Percentiles rank a stretch among this genome's conserved stretches.
phyloP scores from a whole-genome alignment of 75 land plant genomes.

The Selaginella moellendorffii region DNA sequence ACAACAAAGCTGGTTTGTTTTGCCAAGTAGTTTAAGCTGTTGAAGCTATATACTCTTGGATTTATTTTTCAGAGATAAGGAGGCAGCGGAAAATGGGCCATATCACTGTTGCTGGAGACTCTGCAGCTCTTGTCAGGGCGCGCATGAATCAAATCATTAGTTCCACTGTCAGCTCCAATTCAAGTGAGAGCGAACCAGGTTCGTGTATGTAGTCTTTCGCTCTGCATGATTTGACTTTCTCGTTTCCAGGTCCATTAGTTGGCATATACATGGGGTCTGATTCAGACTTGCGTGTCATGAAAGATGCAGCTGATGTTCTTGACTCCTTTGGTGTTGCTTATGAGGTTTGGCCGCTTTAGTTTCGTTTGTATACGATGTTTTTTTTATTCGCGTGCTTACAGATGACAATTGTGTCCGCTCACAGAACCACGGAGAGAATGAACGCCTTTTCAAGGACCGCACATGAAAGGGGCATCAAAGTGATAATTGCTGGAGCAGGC shows the following conservation, averaged over 20 bases:
- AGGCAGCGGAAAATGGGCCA: conserved; percentile 96
- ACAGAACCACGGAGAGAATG: conserved; percentile 88
- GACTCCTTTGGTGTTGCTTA: conserved; percentile 38
- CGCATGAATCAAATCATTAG: conserved; percentile 35
- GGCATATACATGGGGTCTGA: conserved; percentile 97
- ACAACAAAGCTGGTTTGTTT: conserved; percentile 66
- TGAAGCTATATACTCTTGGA: too few relatives aligned
- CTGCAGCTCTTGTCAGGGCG: conserved; percentile 34
- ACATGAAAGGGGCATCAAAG: conserved; percentile 48
- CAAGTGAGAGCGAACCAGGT: too few relatives aligned
- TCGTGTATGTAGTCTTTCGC: not conserved
- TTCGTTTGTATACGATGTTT: too few relatives aligned
- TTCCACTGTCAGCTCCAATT: too few relatives aligned
- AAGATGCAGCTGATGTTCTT: conserved; percentile 64
- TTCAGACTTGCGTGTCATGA: conserved; percentile 93
- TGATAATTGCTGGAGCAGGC: conserved; percentile 97
- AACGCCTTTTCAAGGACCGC: conserved; percentile 60
- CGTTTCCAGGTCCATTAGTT: conserved; percentile 24
- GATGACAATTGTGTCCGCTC: conserved; percentile 82
- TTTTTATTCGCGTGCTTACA: too few relatives aligned
- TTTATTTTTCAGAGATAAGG: conserved; percentile 74
- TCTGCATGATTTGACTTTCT: not conserved
- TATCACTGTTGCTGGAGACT: conserved; percentile 78
- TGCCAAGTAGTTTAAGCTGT: too few relatives aligned
- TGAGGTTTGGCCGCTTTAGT: too few relatives aligned